These are phyloP conservation scores for Boletus sp. DNA, from an alignment of 1,284 basidiomycete species.

Conservation along the genomic window DNA sequence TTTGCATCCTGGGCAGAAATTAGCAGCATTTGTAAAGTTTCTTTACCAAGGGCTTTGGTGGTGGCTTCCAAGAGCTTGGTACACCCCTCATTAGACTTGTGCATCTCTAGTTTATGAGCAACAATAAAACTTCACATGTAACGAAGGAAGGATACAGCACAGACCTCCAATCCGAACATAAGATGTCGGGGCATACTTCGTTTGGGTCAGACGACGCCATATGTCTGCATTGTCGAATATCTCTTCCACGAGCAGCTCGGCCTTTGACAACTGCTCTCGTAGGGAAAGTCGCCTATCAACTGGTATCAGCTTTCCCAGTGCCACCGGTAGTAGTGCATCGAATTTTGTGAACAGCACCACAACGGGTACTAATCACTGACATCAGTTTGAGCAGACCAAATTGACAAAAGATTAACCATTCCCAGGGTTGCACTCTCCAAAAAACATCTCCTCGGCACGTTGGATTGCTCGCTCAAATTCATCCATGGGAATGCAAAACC, in stretches of 20 bases:
- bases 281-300: background rate
- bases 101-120: background rate
- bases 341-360: conserved; percentile 5
- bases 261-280: background rate
- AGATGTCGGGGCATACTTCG: conserved; percentile 1
- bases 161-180: background rate
- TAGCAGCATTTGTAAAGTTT: conserved; percentile 11
- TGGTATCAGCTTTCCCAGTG: background rate
- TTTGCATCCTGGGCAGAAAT: conserved; percentile 9
- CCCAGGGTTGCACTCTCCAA: background rate
- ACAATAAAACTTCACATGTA: background rate
- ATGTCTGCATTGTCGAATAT: conserved; percentile 7
- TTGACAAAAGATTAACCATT: background rate
- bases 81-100: conserved; percentile 9
- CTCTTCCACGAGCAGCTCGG: background rate
- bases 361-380: background rate
- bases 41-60: background rate
- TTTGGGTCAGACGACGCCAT: background rate
- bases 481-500: conserved; percentile 10
- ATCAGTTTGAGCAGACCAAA: background rate
- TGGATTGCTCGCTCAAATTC: background rate
- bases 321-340: background rate
- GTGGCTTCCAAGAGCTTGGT: conserved; percentile 7
- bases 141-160: background rate
- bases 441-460: background rate